These are phyloP conservation scores for Solanum acaule DNA, from an alignment of 257 asterid genomes.

Conservation along the genomic window DNA sequence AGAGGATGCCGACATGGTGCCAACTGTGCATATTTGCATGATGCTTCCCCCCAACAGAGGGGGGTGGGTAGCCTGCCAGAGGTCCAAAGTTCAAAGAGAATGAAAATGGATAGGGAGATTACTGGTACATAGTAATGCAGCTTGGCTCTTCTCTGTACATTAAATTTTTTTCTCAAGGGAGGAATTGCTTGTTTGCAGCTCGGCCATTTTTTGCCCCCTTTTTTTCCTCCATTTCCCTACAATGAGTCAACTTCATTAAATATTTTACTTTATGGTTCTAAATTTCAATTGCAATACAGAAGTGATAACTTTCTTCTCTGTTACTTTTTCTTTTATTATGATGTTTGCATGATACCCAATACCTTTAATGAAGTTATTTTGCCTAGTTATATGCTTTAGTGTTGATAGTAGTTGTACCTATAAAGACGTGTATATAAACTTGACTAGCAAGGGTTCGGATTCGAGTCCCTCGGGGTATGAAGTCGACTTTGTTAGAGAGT, in stretches of 20 bases:
- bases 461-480: background rate
- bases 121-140: slow-evolving; percentile 24
- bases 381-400: background rate
- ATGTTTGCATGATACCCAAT: background rate
- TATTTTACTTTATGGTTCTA: background rate
- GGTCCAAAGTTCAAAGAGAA: slow-evolving; percentile 38
- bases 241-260: background rate
- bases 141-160: slow-evolving; percentile 16
- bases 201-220: background rate
- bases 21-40: slow-evolving; percentile 43
- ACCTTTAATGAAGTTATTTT: background rate
- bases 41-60: slow-evolving; percentile 22
- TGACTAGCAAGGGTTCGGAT: background rate
- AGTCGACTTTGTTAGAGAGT: background rate
- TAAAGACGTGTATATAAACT: background rate
- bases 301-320: background rate
- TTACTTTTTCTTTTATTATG: background rate
- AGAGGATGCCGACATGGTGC: slow-evolving; percentile 61
- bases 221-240: background rate
- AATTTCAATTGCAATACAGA: background rate
- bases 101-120: slow-evolving; percentile 48
- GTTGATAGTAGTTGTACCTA: background rate
- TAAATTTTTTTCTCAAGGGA: background rate
- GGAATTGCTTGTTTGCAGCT: slow-evolving; percentile 1
- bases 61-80: slow-evolving; percentile 25